A percentile compares a stretch with the other conserved stretches of the same genome.
Evolutionary conservation across 106 monocot species (phyloP).

Genomic region (Allium cepa): DNA sequence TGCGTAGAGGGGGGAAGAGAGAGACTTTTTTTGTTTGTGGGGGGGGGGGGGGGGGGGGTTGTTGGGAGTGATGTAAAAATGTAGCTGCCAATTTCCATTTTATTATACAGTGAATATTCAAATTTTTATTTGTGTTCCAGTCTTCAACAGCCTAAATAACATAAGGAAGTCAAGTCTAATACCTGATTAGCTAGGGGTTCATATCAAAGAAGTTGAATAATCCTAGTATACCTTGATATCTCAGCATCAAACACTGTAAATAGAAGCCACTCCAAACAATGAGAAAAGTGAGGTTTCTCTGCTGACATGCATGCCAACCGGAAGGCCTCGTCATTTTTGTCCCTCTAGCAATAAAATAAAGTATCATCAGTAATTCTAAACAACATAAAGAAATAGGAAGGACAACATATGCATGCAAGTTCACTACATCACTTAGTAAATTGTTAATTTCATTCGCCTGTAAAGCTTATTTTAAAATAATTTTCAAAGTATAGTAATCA

Average conservation of each 20-base stretch:
- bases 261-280: slow-evolving; percentile 97
- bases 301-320: slow-evolving; percentile 83
- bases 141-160: too few species aligned
- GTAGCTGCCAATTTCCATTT: too few species aligned
- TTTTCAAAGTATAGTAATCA: too few species aligned
- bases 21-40: background rate
- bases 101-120: too few species aligned
- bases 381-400: background rate
- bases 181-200: too few species aligned
- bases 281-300: slow-evolving; percentile 93
- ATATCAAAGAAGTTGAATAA: background rate
- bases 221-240: slow-evolving; percentile 73
- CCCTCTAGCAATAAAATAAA: slow-evolving; percentile 44
- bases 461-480: too few species aligned
- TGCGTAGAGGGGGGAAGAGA: too few species aligned
- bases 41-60: too few species aligned
- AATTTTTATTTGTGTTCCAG: too few species aligned
- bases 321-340: slow-evolving; percentile 90
- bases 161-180: too few species aligned
- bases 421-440: background rate
- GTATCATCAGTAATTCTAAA: too few species aligned
- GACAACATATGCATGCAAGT: background rate
- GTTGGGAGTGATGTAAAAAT: too few species aligned
- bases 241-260: slow-evolving; percentile 99
- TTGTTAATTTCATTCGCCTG: background rate